Percentiles rank a stretch among this genome's conserved stretches.
These are phyloP conservation scores for Coemansia aciculifera DNA, from an alignment of 192 early-diverging fungal species.

Conservation along the genomic window DNA sequence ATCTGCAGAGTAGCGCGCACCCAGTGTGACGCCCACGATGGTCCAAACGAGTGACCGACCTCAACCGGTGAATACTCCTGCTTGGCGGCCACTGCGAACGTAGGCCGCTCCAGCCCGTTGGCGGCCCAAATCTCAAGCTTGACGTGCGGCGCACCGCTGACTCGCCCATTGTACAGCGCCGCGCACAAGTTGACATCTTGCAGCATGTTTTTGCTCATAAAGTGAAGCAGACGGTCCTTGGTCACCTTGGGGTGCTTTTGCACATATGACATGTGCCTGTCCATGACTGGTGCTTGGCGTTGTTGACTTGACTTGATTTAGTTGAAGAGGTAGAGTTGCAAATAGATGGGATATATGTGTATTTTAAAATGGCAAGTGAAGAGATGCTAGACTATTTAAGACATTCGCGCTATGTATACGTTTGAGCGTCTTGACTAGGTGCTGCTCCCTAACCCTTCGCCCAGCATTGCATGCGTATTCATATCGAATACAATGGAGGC, in stretches of 20 bases:
- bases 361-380: background rate
- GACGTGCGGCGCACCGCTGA: conserved; percentile 48
- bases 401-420: background rate
- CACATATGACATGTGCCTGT: conserved; percentile 43
- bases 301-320: background rate
- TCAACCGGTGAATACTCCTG: conserved; percentile 66
- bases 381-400: background rate
- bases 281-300: conserved; percentile 16
- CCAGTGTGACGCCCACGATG: conserved; percentile 84
- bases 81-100: conserved; percentile 57
- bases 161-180: conserved; percentile 53
- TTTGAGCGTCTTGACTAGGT: background rate
- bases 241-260: conserved; percentile 77
- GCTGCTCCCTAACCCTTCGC: background rate
- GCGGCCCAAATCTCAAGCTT: conserved; percentile 56
- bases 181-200: conserved; percentile 67
- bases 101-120: conserved; percentile 53
- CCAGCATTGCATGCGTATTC: too few relatives aligned
- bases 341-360: background rate
- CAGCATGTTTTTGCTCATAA: conserved; percentile 65
- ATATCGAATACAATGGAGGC: background rate
- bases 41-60: conserved; percentile 79
- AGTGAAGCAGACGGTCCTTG: conserved; percentile 70
- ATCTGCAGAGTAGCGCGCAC: conserved; percentile 71
- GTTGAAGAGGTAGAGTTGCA: background rate